These are phyloP conservation scores for Xylariaceae sp. DNA, from an alignment of 2,329 filamentous ascomycete genomes.

Conservation along the genomic window DNA sequence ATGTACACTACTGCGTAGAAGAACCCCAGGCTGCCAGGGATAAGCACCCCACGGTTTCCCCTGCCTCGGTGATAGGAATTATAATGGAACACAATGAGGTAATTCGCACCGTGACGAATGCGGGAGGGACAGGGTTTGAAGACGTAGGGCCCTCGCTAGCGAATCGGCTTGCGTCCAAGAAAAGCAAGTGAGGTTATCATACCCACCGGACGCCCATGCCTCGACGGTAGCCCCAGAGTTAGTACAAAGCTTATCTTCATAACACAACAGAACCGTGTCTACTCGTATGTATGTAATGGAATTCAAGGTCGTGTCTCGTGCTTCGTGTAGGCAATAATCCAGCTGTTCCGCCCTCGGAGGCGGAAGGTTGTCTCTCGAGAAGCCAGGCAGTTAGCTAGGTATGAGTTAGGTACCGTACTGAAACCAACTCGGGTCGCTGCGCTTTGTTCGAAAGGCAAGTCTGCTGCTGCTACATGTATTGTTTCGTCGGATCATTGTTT, in stretches of 20 bases:
- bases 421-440: background rate
- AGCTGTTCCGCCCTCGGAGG: no score
- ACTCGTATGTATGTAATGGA: background rate
- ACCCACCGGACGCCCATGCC: background rate
- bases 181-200: background rate
- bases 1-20: no score
- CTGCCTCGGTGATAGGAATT: slow-evolving; percentile 19
- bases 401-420: no score
- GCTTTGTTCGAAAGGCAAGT: background rate
- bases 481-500: no score
- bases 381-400: no score
- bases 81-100: slow-evolving; percentile 4
- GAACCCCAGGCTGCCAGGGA: background rate
- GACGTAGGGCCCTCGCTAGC: background rate
- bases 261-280: background rate
- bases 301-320: no score
- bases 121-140: background rate
- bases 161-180: slow-evolving; percentile 5
- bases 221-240: background rate
- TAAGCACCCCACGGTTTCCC: slow-evolving; percentile 13
- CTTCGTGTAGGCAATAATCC: no score
- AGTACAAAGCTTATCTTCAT: background rate
- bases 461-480: no score
- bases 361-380: no score
- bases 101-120: background rate